Evolutionary conservation across 441 rosid genomes (phyloP), one percentile per base, ranked within the genome.

Genomic region (Euphorbia celastroides): DNA sequence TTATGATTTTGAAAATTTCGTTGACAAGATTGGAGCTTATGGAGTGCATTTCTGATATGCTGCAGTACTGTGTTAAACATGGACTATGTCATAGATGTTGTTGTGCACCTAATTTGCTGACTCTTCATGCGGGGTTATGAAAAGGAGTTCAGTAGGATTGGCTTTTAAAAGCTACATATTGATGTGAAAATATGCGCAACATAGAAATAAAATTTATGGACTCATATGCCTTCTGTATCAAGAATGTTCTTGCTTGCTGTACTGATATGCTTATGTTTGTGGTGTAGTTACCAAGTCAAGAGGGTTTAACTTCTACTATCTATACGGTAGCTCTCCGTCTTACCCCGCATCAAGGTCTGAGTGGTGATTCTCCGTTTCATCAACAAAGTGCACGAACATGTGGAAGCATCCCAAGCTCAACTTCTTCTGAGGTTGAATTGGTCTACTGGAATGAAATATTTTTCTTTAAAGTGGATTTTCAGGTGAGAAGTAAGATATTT

Each of bases 301-400:
- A 64, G 67, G 91, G 86, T 28, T 77, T 85, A 80, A 77, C 82
- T 80, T 86, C 95, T 67, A 89, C 78, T 71, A 82, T 86, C 57
- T 90, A 87, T 73, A 71, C 88, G 50, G 86, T 76, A 56, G 88
- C 92, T 41, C 68, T 90, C 60, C 85, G 83, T 60, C 84, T 95
- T 65, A 74, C 80, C 66, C 82, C 84, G 70, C 80, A 72, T 68
- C 87, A 78, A 75, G 76, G 72, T 71, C 65, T 77, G 65, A 82
- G 76, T 66, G 69, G 72, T 69, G 95, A 90, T 20, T 71, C 82
- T 27, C 76, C 72, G 52, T 76, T 75, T 63, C 85, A 81, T 83
- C 86, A 86, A 70, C 97, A 95, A 81, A 87, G 92, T 79, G 91
- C 93, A 66, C 98, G 98, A 65, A 95, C 98, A 58, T 73, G 91